Conservation (phyloP, 331 rosid genomes). For the Spiraea crenata region DNA sequence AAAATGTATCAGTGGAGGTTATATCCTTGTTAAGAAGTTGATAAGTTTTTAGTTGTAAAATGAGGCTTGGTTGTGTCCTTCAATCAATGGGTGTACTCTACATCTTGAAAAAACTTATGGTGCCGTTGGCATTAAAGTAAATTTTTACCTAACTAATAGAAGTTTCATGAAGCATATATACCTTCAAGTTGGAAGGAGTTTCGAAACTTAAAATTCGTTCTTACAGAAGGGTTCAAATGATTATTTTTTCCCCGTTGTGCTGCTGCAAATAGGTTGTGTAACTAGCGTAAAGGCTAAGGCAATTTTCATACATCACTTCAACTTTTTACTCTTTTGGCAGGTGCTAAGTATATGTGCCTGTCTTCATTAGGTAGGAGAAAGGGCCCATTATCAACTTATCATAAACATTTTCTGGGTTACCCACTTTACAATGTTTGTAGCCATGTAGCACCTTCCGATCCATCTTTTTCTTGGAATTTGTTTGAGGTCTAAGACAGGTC, state of each 20-base stretch:
- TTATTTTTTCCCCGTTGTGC: neutral
- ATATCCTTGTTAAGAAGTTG: constrained; percentile 15
- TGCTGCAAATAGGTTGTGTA: neutral
- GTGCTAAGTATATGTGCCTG: neutral
- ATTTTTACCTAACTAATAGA: neutral
- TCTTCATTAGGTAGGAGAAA: constrained; percentile 9
- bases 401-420: neutral
- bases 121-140: neutral
- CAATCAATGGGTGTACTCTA: neutral
- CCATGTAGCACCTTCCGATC: constrained; percentile 18
- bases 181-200: neutral
- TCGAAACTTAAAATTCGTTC: neutral
- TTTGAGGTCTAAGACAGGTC: constrained; percentile 27
- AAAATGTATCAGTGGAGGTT: neutral
- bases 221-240: neutral
- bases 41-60: neutral
- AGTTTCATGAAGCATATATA: neutral
- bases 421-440: neutral
- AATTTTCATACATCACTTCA: neutral
- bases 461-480: constrained; percentile 16
- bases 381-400: constrained; percentile 3
- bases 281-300: neutral
- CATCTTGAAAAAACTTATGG: neutral
- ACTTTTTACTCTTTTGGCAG: neutral
- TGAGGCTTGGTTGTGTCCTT: constrained; percentile 7